These are phyloP conservation scores for Fusarium sp. DNA, from an alignment of 2,329 filamentous ascomycete species.

Conservation along the genomic window DNA sequence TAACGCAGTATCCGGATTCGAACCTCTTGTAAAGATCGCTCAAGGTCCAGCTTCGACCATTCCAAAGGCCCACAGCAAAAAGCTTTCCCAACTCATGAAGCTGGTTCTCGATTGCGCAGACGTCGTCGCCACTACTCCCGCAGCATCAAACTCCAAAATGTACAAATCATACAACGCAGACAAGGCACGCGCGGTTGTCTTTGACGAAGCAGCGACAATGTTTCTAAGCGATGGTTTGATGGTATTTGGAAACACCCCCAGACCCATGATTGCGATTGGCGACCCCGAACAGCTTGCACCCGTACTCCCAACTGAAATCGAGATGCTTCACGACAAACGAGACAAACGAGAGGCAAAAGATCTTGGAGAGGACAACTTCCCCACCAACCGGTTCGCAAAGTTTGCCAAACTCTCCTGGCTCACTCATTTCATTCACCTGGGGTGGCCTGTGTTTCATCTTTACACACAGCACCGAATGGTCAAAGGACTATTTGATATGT, in stretches of 20 bases:
- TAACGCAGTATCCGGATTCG: no score
- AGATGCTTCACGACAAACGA: neutral
- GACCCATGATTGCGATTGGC: slow-evolving; percentile 6
- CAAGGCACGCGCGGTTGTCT: neutral
- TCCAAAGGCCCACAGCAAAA: no score
- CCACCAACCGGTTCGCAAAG: neutral
- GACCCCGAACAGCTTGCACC: slow-evolving; percentile 15
- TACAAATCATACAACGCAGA: neutral
- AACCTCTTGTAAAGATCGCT: neutral
- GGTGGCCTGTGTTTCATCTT: neutral
- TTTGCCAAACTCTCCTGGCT: slow-evolving; percentile 8
- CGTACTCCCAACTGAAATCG: neutral
- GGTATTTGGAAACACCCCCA: slow-evolving; percentile 7
- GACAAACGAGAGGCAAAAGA: no score
- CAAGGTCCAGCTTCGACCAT: neutral
- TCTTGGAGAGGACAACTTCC: no score
- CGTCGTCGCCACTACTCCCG: slow-evolving; percentile 2
- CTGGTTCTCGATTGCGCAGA: slow-evolving; percentile 1
- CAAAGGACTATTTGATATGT: neutral
- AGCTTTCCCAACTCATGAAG: neutral
- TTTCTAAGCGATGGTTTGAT: neutral
- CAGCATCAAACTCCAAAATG: fast-evolving
- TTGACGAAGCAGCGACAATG: slow-evolving; percentile 13
- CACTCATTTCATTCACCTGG: neutral
- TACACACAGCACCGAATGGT: slow-evolving; percentile 17